Evolutionary conservation across 768 basidiomycete species (phyloP).

Genomic region (Rossbeevera mucosa): DNA sequence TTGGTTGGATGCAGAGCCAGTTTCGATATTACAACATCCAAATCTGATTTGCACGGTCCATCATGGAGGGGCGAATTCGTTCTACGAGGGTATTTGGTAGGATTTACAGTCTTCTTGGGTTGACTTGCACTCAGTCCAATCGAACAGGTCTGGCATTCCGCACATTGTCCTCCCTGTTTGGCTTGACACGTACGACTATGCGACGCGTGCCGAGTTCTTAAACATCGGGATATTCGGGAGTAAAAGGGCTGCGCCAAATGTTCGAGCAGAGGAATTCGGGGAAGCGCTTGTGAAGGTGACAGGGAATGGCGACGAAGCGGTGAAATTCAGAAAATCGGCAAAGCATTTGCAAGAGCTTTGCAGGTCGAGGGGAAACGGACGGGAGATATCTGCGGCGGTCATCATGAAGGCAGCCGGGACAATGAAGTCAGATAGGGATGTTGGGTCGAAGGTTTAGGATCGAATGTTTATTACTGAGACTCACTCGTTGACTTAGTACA

Average conservation of each 20-base stretch:
- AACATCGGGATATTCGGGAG: conserved; percentile 8
- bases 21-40: conserved; percentile 7
- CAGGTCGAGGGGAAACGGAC: conserved; percentile 5
- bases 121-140: background rate
- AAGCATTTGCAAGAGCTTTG: conserved; percentile 3
- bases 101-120: background rate
- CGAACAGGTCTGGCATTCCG: conserved; percentile 9
- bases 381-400: background rate
- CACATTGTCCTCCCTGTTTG: conserved; percentile 13
- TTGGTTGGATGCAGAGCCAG: conserved; percentile 13
- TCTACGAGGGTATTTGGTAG: conserved; percentile 4
- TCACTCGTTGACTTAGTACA: too few species aligned
- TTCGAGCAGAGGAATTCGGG: conserved; percentile 6
- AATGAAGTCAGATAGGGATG: background rate
- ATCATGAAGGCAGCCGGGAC: background rate
- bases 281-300: conserved; percentile 2
- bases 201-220: background rate
- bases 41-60: conserved; percentile 4
- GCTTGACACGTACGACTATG: conserved; percentile 12
- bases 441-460: too few species aligned
- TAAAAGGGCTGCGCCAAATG: background rate
- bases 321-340: conserved; percentile 1
- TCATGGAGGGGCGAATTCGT: conserved; percentile 6
- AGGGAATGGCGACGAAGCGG: conserved; percentile 4
- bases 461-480: too few species aligned